Conservation (phyloP, 371 early-diverging fungal genomes). For the Mucor sp. region DNA sequence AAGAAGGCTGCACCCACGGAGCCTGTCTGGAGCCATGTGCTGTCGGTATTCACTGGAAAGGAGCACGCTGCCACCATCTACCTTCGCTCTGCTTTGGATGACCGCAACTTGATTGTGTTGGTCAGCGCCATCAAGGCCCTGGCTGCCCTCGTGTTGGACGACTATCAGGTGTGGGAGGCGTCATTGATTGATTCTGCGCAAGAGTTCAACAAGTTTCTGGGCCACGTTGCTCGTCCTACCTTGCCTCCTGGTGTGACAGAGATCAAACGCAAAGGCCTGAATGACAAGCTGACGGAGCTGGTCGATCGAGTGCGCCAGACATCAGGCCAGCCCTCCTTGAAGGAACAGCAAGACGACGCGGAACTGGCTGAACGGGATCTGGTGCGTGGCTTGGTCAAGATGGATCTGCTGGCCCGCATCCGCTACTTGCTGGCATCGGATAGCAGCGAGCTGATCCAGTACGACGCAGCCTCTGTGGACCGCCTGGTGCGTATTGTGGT, state of each 20-base stretch:
- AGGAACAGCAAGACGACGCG: constrained; percentile 38
- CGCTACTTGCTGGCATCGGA: constrained; percentile 49
- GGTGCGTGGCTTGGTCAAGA: constrained; percentile 54
- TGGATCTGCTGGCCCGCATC: constrained; percentile 58
- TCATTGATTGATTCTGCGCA: not conserved
- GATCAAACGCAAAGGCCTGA: constrained; percentile 12
- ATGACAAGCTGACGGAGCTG: constrained; percentile 22
- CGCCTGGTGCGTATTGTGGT: constrained; percentile 49
- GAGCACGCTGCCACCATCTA: constrained; percentile 49
- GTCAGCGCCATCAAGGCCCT: constrained; percentile 57
- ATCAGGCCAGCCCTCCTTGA: constrained; percentile 22
- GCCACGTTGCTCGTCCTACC: constrained; percentile 26
- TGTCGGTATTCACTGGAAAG: constrained; percentile 38
- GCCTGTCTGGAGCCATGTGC: constrained; percentile 34
- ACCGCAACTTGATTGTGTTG: constrained; percentile 60
- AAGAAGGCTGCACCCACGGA: constrained; percentile 22
- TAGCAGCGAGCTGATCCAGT: constrained; percentile 33
- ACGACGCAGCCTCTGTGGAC: constrained; percentile 43
- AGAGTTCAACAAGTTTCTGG: constrained; percentile 29
- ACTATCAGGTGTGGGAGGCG: constrained; percentile 15
- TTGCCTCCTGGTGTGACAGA: not conserved
- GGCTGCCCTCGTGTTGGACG: constrained; percentile 42
- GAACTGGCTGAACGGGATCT: constrained; percentile 55
- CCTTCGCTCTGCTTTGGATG: constrained; percentile 69
- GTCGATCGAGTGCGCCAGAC: constrained; percentile 27